Evolutionary conservation across 345 rosid genomes (phyloP).

Genomic region (Abelmoschus esculentus): DNA sequence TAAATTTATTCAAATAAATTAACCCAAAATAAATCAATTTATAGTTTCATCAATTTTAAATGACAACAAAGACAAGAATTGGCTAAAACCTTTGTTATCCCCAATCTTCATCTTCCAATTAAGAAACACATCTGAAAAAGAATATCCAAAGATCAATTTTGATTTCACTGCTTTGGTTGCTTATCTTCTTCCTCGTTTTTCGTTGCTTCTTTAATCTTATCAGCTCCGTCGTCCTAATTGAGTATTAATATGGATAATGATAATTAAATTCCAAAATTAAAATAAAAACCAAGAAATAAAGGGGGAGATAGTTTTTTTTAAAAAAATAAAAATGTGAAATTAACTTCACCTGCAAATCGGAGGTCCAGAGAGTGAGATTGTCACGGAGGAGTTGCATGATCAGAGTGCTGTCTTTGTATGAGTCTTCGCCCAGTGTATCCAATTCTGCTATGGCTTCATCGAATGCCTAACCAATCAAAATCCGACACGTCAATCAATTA

Average conservation of each 20-base stretch:
- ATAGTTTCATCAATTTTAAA: not conserved
- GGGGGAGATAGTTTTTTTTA: not conserved
- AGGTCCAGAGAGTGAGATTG: too few relatives aligned
- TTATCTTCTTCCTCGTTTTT: slow-evolving; percentile 48
- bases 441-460: too few relatives aligned
- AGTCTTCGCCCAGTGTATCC: too few relatives aligned
- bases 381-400: too few relatives aligned
- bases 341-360: too few relatives aligned
- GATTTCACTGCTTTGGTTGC: not conserved
- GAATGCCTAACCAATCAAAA: too few relatives aligned
- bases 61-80: not conserved
- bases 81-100: not conserved
- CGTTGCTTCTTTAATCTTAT: slow-evolving; percentile 77
- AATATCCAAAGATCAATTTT: not conserved
- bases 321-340: too few relatives aligned
- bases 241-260: not conserved
- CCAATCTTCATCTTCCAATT: not conserved
- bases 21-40: too few relatives aligned
- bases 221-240: slow-evolving; percentile 71
- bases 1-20: too few relatives aligned
- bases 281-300: too few relatives aligned
- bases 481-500: too few relatives aligned
- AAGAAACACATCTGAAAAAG: not conserved
- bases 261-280: not conserved
- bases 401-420: too few relatives aligned